Base-by-base conservation (phyloP, 371 early-diverging fungal species). In the Quaeritorhiza haematococci region DNA sequence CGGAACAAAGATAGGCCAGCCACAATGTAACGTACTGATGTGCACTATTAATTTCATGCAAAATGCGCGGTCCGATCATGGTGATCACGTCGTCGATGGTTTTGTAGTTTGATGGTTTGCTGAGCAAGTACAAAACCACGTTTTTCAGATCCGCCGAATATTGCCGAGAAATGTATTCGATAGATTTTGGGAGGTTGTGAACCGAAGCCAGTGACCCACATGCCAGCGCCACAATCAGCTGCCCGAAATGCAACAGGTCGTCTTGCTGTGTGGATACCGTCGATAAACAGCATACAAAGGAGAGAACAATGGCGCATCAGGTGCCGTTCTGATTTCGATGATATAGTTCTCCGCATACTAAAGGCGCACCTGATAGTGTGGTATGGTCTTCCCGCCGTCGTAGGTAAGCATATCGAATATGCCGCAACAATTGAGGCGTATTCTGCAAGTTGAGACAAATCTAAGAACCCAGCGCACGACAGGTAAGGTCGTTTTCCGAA, bases 191-290 rank as follows among this genome's bases (percentile, higher is more conserved):
- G 13, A 88, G 72, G 53, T 84, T 84, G 48, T 81, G 82, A 3
- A 83, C 69, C 2, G 88, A 79, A n/a, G 76, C 73, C n/a, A 83
- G 67, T 1, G 87, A 79, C 42, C 87, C 85, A 69, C 89, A 88
- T 10, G 93, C 89, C 2, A 93, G 71, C 1, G 81, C 69, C n/a
- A 89, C 71, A 53, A 94, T 75, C 29, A 94, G 66, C 54, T 90
- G 88, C n/a, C 96, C 96, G 61, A 96, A 86, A 28, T 86, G 75
- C 43, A 89, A 71, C 50, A 93, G 73, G 61, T 96, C 96, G 42
- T 89, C 90, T 76, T 93, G 94, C 78, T 93, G 75, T 3, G n/a
- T n/a, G n/a, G n/a, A n/a, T n/a, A n/a, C n/a, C n/a, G n/a, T n/a
- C n/a, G n/a, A n/a, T n/a, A n/a, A n/a, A n/a, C n/a, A n/a, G n/a